Evolutionary conservation across 805 yeast species (phyloP).

Genomic region (Limtongia smithiae): DNA sequence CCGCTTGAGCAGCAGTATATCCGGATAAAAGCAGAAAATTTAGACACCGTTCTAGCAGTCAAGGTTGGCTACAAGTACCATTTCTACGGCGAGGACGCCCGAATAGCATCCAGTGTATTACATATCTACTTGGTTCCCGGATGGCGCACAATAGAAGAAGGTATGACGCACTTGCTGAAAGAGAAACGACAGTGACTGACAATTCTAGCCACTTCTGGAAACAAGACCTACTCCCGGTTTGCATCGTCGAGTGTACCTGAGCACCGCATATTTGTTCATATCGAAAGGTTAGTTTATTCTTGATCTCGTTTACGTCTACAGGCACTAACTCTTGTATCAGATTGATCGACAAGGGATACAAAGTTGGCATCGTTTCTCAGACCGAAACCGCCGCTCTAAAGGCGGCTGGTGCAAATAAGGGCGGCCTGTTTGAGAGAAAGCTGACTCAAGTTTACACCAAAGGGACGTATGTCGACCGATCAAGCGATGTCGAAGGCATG

Average conservation of each 20-base stretch:
- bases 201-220: slow-evolving; percentile 31
- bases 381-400: slow-evolving; percentile 76
- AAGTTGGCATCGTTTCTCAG: slow-evolving; percentile 85
- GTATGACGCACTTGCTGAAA: slow-evolving; percentile 17
- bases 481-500: slow-evolving; percentile 33
- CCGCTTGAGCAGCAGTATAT: slow-evolving; percentile 79
- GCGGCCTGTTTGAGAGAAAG: slow-evolving; percentile 61
- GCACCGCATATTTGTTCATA: slow-evolving; percentile 65
- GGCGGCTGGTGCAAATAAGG: slow-evolving; percentile 48
- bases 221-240: slow-evolving; percentile 52
- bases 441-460: slow-evolving; percentile 71
- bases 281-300: slow-evolving; percentile 46
- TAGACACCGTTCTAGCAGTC: slow-evolving; percentile 69
- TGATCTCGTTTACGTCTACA: not conserved
- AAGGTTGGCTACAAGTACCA: slow-evolving; percentile 93
- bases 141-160: slow-evolving; percentile 50
- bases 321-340: not conserved
- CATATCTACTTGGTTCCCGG: slow-evolving; percentile 75
- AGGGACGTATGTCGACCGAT: slow-evolving; percentile 77
- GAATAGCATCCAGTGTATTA: slow-evolving; percentile 54
- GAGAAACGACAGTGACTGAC: not conserved
- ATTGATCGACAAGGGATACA: slow-evolving; percentile 64
- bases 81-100: slow-evolving; percentile 83
- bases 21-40: slow-evolving; percentile 56
- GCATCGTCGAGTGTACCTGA: slow-evolving; percentile 88